These are phyloP conservation scores for Diutina ranongensis DNA, from an alignment of 1,139 yeast genomes.

Conservation along the genomic window DNA sequence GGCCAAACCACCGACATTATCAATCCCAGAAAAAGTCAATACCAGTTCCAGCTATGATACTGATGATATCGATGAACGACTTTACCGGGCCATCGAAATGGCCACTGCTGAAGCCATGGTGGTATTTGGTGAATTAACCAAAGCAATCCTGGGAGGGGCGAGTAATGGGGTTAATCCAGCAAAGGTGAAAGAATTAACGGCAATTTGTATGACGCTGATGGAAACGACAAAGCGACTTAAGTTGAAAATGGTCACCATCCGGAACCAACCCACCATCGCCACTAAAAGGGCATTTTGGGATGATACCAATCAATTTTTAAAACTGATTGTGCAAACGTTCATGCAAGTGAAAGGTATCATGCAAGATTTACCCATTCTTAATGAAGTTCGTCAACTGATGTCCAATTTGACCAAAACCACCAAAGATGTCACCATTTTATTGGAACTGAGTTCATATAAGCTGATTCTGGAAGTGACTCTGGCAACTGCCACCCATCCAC, in stretches of 20 bases:
- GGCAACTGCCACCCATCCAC: slow-evolving; percentile 7
- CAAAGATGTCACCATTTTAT: slow-evolving; percentile 74
- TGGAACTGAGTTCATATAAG: slow-evolving; percentile 45
- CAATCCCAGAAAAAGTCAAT: neutral
- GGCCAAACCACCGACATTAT: neutral
- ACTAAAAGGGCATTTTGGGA: slow-evolving; percentile 73
- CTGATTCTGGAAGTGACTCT: slow-evolving; percentile 17
- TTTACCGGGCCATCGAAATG: slow-evolving; percentile 60
- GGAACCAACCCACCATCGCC: slow-evolving; percentile 36
- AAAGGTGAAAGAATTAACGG: slow-evolving; percentile 68
- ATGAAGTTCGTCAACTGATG: slow-evolving; percentile 71
- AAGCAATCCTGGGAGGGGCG: slow-evolving; percentile 67
- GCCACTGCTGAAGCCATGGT: slow-evolving; percentile 73
- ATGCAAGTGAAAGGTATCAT: slow-evolving; percentile 79
- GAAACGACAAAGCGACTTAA: slow-evolving; percentile 65
- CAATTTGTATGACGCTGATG: slow-evolving; percentile 69
- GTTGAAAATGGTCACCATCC: slow-evolving; percentile 41
- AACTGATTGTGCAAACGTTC: slow-evolving; percentile 71
- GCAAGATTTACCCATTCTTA: slow-evolving; percentile 65
- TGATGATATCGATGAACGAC: slow-evolving; percentile 60
- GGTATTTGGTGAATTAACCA: slow-evolving; percentile 69
- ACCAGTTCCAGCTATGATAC: slow-evolving; percentile 10
- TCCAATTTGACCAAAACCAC: slow-evolving; percentile 79
- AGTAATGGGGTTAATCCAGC: slow-evolving; percentile 28
- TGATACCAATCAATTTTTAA: slow-evolving; percentile 67